phyloP scores from a whole-genome alignment of 495 filamentous ascomycete genomes.

The Penicillium soppii region DNA sequence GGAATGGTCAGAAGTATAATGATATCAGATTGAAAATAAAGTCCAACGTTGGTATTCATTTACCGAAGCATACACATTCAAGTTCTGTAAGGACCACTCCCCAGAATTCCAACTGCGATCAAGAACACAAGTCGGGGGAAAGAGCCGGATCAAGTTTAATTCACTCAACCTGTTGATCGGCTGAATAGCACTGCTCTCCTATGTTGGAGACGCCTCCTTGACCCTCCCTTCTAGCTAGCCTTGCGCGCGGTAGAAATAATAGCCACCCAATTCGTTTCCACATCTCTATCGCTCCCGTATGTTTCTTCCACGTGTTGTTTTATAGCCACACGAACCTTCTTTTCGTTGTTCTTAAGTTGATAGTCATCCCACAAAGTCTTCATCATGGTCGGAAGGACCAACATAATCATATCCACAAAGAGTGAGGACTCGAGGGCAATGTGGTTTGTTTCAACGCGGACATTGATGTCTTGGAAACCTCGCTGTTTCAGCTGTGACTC shows the following conservation, averaged over 20 bases:
- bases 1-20: no score
- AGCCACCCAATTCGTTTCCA: slow-evolving; percentile 32
- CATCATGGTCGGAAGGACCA: slow-evolving; percentile 26
- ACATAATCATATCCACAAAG: slow-evolving; percentile 29
- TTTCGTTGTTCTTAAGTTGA: slow-evolving; percentile 23
- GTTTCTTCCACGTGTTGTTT: slow-evolving; percentile 28
- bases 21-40: no score
- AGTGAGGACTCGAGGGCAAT: slow-evolving; percentile 21
- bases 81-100: no score
- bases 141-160: no score
- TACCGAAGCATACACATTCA: no score
- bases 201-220: no score
- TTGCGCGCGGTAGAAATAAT: slow-evolving; percentile 37
- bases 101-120: no score
- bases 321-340: slow-evolving; percentile 25
- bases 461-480: slow-evolving; percentile 29
- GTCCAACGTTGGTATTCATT: no score
- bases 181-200: no score
- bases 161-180: no score
- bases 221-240: slow-evolving; percentile 15
- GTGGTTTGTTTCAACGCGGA: slow-evolving; percentile 18
- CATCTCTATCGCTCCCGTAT: slow-evolving; percentile 29
- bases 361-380: slow-evolving; percentile 35
- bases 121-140: no score
- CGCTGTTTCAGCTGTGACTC: slow-evolving; percentile 28